Evolutionary conservation across 805 yeast species (phyloP).

Genomic region (Candida yuanshanica): DNA sequence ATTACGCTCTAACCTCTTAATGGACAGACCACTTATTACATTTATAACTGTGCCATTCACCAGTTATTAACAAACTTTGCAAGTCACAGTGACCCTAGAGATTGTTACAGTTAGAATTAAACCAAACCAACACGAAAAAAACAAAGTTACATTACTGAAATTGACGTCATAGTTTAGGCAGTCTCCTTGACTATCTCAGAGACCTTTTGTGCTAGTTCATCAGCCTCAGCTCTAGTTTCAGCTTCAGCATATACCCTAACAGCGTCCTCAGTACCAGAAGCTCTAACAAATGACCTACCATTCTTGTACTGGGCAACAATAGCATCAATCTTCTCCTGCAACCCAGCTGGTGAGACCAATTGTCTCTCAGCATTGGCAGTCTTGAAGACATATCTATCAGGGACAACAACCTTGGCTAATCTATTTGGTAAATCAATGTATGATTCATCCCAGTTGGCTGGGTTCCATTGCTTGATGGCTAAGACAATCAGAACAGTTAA

Average conservation of each 20-base stretch:
- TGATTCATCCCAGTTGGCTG: conserved; percentile 67
- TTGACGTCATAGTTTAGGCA: conserved; percentile 1
- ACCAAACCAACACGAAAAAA: not conserved
- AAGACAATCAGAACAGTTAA: conserved; percentile 68
- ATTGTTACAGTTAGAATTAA: too few relatives aligned
- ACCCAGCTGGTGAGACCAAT: conserved; percentile 67
- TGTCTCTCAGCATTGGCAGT: conserved; percentile 90
- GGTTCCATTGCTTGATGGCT: conserved; percentile 48
- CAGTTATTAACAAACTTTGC: too few relatives aligned
- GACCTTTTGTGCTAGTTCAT: conserved; percentile 37
- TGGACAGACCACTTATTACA: too few relatives aligned
- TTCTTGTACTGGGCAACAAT: conserved; percentile 46
- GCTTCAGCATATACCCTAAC: conserved; percentile 96
- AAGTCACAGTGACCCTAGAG: too few relatives aligned
- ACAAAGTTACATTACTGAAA: not conserved
- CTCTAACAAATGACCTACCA: conserved; percentile 91
- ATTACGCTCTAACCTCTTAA: too few relatives aligned
- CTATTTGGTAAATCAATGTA: conserved; percentile 86
- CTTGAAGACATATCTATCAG: conserved; percentile 70
- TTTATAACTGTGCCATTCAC: too few relatives aligned
- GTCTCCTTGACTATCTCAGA: conserved; percentile 29
- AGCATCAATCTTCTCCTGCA: conserved; percentile 69
- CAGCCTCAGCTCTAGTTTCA: conserved; percentile 41
- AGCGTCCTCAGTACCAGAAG: conserved; percentile 97
- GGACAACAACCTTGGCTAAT: conserved; percentile 74